phyloP scores from a whole-genome alignment of 1,139 yeast species.

The Suhomyces bolitotheri region DNA sequence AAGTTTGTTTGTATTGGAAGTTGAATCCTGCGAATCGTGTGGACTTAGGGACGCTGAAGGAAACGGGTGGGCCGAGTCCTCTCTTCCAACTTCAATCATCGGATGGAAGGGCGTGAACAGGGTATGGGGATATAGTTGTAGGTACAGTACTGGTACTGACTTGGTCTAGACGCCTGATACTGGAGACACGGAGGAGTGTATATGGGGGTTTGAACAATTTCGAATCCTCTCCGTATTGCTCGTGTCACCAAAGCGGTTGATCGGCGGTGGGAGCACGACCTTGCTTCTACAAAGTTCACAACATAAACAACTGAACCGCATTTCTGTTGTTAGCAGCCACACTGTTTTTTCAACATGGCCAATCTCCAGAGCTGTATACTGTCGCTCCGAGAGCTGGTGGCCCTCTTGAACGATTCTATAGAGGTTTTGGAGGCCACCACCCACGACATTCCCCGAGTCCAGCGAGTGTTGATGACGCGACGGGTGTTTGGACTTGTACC shows the following conservation, averaged over 20 bases:
- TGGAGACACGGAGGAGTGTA: too few relatives aligned
- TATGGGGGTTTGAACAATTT: too few relatives aligned
- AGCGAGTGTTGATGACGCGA: constrained; percentile 34
- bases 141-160: too few relatives aligned
- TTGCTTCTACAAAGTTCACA: too few relatives aligned
- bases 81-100: constrained; percentile 9
- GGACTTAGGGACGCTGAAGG: constrained; percentile 7
- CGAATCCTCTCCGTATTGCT: constrained; percentile 3
- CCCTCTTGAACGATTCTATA: constrained; percentile 33
- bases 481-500: constrained; percentile 47
- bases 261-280: background rate
- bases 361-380: constrained; percentile 29
- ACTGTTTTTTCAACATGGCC: constrained; percentile 6
- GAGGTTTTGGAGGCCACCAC: constrained; percentile 33
- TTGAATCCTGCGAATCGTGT: background rate
- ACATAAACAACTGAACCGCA: too few relatives aligned
- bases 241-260: constrained; percentile 4
- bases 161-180: too few relatives aligned
- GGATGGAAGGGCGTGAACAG: background rate
- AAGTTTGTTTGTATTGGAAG: background rate
- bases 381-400: constrained; percentile 34
- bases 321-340: too few relatives aligned
- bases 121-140: too few relatives aligned
- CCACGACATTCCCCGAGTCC: constrained; percentile 35
- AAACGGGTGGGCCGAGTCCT: constrained; percentile 11